Conservation (phyloP, 805 yeast genomes). For the Candida nonsorbophila region DNA sequence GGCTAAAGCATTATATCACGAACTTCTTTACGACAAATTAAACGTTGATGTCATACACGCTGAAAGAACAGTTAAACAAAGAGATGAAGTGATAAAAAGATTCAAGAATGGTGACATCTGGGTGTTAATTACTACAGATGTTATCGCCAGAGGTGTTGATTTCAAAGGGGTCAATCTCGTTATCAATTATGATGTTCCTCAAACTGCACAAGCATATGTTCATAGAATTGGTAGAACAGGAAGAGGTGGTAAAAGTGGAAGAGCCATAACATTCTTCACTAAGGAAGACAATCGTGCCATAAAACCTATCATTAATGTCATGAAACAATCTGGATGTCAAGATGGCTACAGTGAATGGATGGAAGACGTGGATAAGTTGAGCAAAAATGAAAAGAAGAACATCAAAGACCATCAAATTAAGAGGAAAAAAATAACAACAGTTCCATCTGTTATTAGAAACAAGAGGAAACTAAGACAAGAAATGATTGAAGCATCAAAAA, state of each 20-base stretch:
- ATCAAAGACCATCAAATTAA: conserved; percentile 54
- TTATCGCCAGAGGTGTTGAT: conserved; percentile 93
- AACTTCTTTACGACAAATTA: conserved; percentile 81
- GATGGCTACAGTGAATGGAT: conserved; percentile 74
- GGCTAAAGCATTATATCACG: conserved; percentile 94
- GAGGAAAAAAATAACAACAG: conserved; percentile 79
- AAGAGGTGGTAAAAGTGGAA: conserved; percentile 83
- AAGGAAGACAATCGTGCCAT: conserved; percentile 76
- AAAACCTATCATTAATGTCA: conserved; percentile 84
- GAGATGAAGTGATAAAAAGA: conserved; percentile 77
- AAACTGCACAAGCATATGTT: conserved; percentile 87
- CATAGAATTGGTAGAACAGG: conserved; percentile 99
- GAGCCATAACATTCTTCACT: conserved; percentile 88
- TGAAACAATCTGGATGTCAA: conserved; percentile 84
- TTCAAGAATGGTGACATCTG: conserved; percentile 89
- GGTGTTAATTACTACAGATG: conserved; percentile 96
- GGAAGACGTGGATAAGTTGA: conserved; percentile 60
- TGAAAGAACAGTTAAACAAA: conserved; percentile 82
- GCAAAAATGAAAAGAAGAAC: conserved; percentile 55
- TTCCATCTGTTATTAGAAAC: conserved; percentile 60
- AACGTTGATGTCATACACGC: conserved; percentile 96
- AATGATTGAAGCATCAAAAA: conserved; percentile 75
- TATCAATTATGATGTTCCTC: conserved; percentile 95
- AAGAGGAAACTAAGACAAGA: conserved; percentile 59
- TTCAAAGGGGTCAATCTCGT: conserved; percentile 93